Base-by-base conservation (phyloP, 2,329 filamentous ascomycete genomes). In the Penicillium janthinellum region DNA sequence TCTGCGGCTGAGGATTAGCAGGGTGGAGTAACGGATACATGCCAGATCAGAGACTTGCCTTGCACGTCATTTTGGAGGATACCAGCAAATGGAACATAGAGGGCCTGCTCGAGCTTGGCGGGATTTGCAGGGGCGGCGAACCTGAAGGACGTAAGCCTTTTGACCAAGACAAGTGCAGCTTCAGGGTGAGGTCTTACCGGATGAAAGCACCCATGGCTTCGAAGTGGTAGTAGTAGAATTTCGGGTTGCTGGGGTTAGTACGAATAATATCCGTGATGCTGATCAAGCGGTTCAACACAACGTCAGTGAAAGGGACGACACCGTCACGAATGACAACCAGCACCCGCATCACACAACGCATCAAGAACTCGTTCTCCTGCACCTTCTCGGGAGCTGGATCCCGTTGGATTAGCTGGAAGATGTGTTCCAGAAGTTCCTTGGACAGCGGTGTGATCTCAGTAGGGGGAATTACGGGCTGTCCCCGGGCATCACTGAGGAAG, bases 141-240 rank as follows among this genome's bases (percentile, higher is more conserved):
- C 78, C 81, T 80, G 56, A 48, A 61, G 52, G 12, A 31, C 20
- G 41, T 69, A 20, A 70, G 64, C 44, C 42, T 53, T 7, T 48
- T 31, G 28, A 6, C 14, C 15, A 4, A 48, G 28, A 49, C 34
- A 50, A 7, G 25, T 10, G 35, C 4, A 14, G 10, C 4, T 17
- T 10, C 12, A 14, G 12, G 12, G n/a, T 38, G 20, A 17, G 51
- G 22, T 68, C 77, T 66, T 75, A 86, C 73, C 88, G 87, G 57
- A 98, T 90, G 50, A 99, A 83, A 15, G 95, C 94, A 37, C 95
- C 95, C 48, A 99, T 81, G 3, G 92, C 91, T 79, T 99, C 95
- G 64, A 99, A 99, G 74, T 96, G 92, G 77, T 94, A 99, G 81
- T 99, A 99, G 79, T 97, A 97, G 80, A 99, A 99, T 12, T 92